phyloP scores from a whole-genome alignment of 139 green algal genomes.

The Cymbomonas tetramitiformis region DNA sequence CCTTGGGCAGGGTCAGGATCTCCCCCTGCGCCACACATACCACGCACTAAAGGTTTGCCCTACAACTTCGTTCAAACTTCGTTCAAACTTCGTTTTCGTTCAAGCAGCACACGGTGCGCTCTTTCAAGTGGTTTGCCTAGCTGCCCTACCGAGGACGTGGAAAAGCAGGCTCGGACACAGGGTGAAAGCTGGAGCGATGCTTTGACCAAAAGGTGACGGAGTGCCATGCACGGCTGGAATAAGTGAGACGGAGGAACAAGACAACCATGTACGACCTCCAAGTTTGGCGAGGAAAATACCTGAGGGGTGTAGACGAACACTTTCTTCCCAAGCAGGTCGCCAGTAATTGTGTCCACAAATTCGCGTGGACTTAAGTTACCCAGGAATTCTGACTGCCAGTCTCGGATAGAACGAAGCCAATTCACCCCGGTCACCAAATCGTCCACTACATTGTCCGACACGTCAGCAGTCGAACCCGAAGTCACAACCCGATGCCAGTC shows the following conservation, averaged over 20 bases:
- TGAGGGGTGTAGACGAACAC: slow-evolving; percentile 73
- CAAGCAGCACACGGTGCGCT: too few species aligned
- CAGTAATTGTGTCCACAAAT: slow-evolving; percentile 70
- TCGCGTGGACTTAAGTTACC: slow-evolving; percentile 50
- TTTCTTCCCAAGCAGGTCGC: slow-evolving; percentile 52
- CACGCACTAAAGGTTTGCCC: neutral
- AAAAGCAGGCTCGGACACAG: too few species aligned
- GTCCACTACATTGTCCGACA: neutral
- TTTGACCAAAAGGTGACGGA: too few species aligned
- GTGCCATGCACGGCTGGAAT: too few species aligned
- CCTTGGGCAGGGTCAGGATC: slow-evolving; percentile 57
- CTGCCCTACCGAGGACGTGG: too few species aligned
- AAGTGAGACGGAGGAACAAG: slow-evolving; percentile 1
- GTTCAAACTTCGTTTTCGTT: too few species aligned
- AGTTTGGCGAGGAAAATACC: too few species aligned
- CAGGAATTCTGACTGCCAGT: slow-evolving; percentile 72
- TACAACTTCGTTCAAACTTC: neutral
- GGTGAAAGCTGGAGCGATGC: too few species aligned
- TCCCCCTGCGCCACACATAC: slow-evolving; percentile 23
- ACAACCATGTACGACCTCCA: slow-evolving; percentile 22
- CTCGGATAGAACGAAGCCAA: slow-evolving; percentile 6
- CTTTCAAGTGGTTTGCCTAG: too few species aligned
- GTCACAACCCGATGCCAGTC: neutral
- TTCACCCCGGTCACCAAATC: neutral
- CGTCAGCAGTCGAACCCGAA: neutral